Conservation (phyloP, 2,329 filamentous ascomycete genomes). For the Aureobasidium sp. region DNA sequence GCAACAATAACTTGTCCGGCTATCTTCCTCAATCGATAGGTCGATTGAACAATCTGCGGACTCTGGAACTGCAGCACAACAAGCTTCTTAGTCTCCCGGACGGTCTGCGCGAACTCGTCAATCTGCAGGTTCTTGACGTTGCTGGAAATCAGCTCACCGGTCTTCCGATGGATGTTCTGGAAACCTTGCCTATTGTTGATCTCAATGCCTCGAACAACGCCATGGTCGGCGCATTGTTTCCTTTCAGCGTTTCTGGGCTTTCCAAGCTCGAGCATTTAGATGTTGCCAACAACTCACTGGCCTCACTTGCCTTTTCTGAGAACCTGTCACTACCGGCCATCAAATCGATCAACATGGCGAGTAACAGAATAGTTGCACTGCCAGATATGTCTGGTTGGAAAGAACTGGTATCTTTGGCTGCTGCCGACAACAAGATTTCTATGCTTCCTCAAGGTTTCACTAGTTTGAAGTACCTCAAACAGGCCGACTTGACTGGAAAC, state of each 20-base stretch:
- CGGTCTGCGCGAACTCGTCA: constrained; percentile 55
- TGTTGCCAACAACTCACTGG: constrained; percentile 66
- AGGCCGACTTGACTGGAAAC: constrained; percentile 78
- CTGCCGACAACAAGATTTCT: constrained; percentile 72
- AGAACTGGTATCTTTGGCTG: constrained; percentile 61
- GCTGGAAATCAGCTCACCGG: constrained; percentile 66
- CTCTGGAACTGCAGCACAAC: constrained; percentile 75
- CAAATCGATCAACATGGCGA: constrained; percentile 65
- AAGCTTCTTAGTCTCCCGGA: constrained; percentile 62
- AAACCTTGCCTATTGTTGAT: constrained; percentile 61
- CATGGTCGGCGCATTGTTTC: constrained; percentile 63
- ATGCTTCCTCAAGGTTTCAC: constrained; percentile 69
- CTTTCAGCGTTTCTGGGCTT: constrained; percentile 40
- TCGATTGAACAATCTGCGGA: constrained; percentile 60
- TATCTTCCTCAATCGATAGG: constrained; percentile 55
- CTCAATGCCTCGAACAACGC: constrained; percentile 70
- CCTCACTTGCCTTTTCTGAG: constrained; percentile 38
- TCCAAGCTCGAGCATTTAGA: constrained; percentile 65
- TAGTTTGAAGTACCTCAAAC: constrained; percentile 57
- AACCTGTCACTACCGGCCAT: constrained; percentile 59
- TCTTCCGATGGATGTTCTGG: constrained; percentile 61
- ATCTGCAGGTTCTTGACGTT: constrained; percentile 68
- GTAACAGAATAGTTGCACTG: constrained; percentile 66
- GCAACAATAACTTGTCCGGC: constrained; percentile 66
- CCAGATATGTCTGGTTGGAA: constrained; percentile 69